Percentiles rank a stretch among this genome's conserved stretches.
Evolutionary conservation across 805 yeast genomes (phyloP).

Genomic region (Yarrowia phangngaensis): DNA sequence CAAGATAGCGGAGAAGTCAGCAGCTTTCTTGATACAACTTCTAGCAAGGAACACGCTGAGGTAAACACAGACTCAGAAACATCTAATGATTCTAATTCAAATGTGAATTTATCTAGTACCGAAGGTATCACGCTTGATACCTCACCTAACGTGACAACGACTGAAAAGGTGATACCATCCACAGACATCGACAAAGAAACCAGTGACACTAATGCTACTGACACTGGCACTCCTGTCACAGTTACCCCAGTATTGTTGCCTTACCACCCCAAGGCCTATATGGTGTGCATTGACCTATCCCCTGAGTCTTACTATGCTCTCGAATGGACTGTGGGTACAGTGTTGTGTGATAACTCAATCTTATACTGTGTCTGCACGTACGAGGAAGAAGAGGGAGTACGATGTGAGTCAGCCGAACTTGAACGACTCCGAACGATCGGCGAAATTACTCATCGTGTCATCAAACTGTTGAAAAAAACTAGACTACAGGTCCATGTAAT

Average conservation of each 20-base stretch:
- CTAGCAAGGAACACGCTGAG: no score
- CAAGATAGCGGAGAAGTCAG: not conserved
- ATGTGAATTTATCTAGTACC: no score
- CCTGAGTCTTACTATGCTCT: conserved; percentile 80
- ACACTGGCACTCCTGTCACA: conserved; percentile 7
- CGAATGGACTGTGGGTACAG: conserved; percentile 85
- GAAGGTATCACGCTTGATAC: no score
- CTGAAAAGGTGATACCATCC: no score
- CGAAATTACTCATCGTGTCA: conserved; percentile 42
- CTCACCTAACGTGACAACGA: no score
- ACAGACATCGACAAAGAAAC: no score
- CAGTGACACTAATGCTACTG: not conserved
- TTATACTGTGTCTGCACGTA: conserved; percentile 56
- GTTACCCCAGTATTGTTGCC: conserved; percentile 13
- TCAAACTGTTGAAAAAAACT: conserved; percentile 55
- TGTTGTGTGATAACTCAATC: conserved; percentile 76
- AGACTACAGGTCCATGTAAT: conserved; percentile 70
- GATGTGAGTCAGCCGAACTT: conserved; percentile 36
- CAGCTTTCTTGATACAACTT: not conserved
- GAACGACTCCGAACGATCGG: conserved; percentile 46
- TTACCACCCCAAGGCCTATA: conserved; percentile 50
- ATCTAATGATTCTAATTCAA: no score
- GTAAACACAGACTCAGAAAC: no score
- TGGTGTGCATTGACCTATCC: conserved; percentile 76
- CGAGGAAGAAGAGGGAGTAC: conserved; percentile 36